These are phyloP conservation scores for Magnaporthiopsis incrustans DNA, from an alignment of 2,329 filamentous ascomycete species.

Conservation along the genomic window DNA sequence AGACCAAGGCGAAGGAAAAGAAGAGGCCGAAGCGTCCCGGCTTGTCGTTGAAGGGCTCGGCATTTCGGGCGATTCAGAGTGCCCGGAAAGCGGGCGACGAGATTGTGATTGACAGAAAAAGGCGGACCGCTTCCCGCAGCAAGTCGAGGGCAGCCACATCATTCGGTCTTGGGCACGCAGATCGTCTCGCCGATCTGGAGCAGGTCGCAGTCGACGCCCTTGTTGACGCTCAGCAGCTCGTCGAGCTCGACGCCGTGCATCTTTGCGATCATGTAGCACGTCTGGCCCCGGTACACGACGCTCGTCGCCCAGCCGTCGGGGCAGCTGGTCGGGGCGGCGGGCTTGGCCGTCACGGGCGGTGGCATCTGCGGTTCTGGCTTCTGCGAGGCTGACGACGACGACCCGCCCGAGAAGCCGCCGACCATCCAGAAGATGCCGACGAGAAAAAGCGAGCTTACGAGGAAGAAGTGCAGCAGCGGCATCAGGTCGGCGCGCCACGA, in stretches of 20 bases:
- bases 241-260: slow-evolving; percentile 33
- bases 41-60: no score
- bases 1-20: no score
- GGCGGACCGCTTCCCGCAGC: background rate
- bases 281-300: slow-evolving; percentile 37
- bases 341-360: background rate
- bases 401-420: slow-evolving; percentile 17
- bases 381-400: slow-evolving; percentile 10
- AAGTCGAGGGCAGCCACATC: background rate
- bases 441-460: slow-evolving; percentile 43
- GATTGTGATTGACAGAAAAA: background rate
- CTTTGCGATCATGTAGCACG: slow-evolving; percentile 45
- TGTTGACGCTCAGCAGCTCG: slow-evolving; percentile 36
- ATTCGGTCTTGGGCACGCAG: slow-evolving; percentile 3
- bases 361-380: background rate
- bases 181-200: slow-evolving; percentile 28
- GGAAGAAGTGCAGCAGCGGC: slow-evolving; percentile 51
- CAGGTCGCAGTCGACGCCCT: slow-evolving; percentile 37
- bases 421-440: slow-evolving; percentile 43
- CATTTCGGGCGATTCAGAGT: no score
- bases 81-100: no score
- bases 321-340: slow-evolving; percentile 15
- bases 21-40: no score
- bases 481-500: slow-evolving; percentile 45
- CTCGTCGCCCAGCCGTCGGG: slow-evolving; percentile 25